Conservation (phyloP, 2,329 filamentous ascomycete species). For the Calonectria ilicicola region DNA sequence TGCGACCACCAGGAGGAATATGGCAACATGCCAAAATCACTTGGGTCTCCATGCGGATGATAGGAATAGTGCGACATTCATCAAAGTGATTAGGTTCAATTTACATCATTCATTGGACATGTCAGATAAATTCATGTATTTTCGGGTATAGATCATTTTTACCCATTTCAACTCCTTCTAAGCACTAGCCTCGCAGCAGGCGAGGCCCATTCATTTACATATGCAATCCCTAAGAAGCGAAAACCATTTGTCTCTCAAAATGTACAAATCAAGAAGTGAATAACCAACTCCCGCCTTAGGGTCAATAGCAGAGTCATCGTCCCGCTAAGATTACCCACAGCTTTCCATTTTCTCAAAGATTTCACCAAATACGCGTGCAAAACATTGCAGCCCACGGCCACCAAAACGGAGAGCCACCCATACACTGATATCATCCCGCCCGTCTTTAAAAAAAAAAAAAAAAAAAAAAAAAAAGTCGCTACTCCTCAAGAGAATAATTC, state of each 20-base stretch:
- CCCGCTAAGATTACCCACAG: conserved; percentile 2
- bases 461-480: too few species aligned
- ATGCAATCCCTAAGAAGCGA: conserved; percentile 29
- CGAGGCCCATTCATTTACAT: conserved; percentile 23
- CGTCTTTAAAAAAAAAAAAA: not conserved
- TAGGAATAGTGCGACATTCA: not conserved
- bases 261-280: conserved; percentile 44
- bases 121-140: not conserved
- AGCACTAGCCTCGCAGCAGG: conserved; percentile 35
- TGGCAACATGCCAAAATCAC: too few species aligned
- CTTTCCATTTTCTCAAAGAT: conserved; percentile 14
- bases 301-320: not conserved
- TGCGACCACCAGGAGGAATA: too few species aligned
- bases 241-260: conserved; percentile 42
- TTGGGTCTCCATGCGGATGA: too few species aligned
- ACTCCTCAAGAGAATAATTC: conserved; percentile 26
- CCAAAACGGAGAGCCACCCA: not conserved
- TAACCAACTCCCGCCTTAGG: conserved; percentile 34
- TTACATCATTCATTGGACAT: not conserved
- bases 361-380: conserved; percentile 17
- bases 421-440: not conserved
- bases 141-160: conserved; percentile 5
- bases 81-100: not conserved
- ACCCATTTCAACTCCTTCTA: conserved; percentile 15
- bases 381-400: not conserved